Conservation (phyloP, 2,329 filamentous ascomycete species). For the Exserohilum turcica region DNA sequence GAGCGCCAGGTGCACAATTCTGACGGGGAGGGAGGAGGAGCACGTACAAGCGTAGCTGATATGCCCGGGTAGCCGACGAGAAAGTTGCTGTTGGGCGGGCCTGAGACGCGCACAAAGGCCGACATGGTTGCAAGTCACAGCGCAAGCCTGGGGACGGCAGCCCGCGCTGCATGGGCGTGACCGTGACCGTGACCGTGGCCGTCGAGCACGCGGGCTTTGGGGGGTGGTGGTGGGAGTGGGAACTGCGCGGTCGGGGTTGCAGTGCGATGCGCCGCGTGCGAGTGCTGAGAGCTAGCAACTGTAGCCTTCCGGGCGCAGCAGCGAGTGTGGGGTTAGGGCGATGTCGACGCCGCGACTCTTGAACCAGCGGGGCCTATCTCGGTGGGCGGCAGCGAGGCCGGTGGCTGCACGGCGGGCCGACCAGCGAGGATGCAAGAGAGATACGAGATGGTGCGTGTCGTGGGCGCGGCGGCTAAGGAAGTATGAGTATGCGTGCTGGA, state of each 20-base stretch:
- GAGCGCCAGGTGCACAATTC: constrained; percentile 7
- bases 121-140: constrained; percentile 52
- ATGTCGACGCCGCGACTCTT: constrained; percentile 16
- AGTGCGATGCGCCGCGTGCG: constrained; percentile 13
- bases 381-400: constrained; percentile 17
- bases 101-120: constrained; percentile 93
- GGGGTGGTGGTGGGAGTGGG: too few relatives aligned
- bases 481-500: constrained; percentile 4
- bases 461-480: constrained; percentile 17
- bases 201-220: constrained; percentile 18
- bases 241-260: constrained; percentile 12
- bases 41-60: constrained; percentile 89
- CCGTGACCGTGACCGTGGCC: constrained; percentile 21
- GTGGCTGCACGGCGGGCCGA: constrained; percentile 13
- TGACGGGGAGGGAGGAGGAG: not conserved
- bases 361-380: constrained; percentile 31
- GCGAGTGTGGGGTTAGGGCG: constrained; percentile 29
- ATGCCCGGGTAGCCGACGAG: constrained; percentile 97
- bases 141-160: constrained; percentile 41
- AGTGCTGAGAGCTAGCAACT: constrained; percentile 18
- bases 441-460: constrained; percentile 3
- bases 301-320: constrained; percentile 30
- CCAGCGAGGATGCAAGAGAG: constrained; percentile 7
- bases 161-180: constrained; percentile 45
- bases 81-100: constrained; percentile 95